Evolutionary conservation across 176 grass and related monocot species (phyloP).

Genomic region (Eleusine indica): DNA sequence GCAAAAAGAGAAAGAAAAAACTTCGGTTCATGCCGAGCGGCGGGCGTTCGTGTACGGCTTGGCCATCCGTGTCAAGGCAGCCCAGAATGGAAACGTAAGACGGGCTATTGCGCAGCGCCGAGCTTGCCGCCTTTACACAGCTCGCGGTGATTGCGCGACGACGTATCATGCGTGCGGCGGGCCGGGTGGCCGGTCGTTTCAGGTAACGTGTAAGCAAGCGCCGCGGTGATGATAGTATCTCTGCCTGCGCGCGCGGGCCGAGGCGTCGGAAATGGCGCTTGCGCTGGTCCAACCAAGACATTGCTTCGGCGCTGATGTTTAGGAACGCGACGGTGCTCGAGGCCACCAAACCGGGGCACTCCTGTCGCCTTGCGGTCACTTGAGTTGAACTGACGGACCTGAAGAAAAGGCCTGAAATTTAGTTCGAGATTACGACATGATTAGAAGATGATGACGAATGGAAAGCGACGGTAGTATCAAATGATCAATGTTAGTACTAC

Average conservation of each 20-base stretch:
- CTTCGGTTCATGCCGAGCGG: too few relatives aligned
- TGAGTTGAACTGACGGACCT: neutral
- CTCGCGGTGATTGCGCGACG: neutral
- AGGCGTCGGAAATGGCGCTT: neutral
- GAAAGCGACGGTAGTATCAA: too few relatives aligned
- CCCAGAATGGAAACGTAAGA: neutral
- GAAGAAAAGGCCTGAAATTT: neutral
- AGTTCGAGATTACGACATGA: neutral
- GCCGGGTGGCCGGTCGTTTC: neutral
- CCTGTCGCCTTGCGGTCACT: conserved; percentile 13
- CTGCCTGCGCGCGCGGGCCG: neutral
- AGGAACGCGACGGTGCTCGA: conserved; percentile 32
- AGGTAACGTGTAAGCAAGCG: conserved; percentile 31
- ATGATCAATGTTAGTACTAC: too few relatives aligned
- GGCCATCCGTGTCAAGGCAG: neutral
- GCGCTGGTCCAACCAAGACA: neutral
- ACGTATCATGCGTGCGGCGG: neutral
- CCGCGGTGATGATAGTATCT: neutral
- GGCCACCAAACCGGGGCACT: conserved; percentile 33
- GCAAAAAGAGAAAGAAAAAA: too few relatives aligned
- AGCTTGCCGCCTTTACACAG: neutral
- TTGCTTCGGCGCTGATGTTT: conserved; percentile 37
- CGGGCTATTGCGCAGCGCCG: neutral
- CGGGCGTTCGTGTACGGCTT: neutral
- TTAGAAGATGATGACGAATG: neutral